Percentiles rank a stretch among this genome's conserved stretches.
phyloP scores from a whole-genome alignment of 345 rosid species.

The Draba incana region DNA sequence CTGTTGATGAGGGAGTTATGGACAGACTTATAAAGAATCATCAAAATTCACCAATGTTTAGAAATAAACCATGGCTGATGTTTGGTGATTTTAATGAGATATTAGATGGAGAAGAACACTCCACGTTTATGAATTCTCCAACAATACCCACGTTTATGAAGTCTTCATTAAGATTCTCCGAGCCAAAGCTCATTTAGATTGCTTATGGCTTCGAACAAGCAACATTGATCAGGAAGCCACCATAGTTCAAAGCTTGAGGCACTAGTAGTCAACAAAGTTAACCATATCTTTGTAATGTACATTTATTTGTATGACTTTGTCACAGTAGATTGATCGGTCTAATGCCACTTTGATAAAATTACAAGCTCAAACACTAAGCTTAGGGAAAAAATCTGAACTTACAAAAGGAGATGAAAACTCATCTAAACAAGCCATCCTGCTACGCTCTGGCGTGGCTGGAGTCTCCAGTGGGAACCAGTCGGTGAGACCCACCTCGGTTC shows the following conservation, averaged over 20 bases:
- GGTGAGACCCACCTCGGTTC: constrained; percentile 66
- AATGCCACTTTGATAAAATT: not conserved
- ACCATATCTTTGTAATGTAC: constrained; percentile 24
- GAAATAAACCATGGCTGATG: too few species aligned
- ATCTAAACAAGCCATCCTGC: constrained; percentile 91
- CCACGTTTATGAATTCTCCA: too few species aligned
- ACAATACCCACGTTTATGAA: too few species aligned
- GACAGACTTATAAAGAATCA: too few species aligned
- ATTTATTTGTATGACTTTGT: constrained; percentile 13
- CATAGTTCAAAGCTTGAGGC: constrained; percentile 34
- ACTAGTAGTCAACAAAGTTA: constrained; percentile 8
- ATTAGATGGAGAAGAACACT: too few species aligned
- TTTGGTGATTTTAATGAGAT: too few species aligned
- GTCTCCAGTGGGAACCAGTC: constrained; percentile 90
- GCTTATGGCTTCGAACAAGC: constrained; percentile 77
- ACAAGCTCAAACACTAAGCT: constrained; percentile 70
- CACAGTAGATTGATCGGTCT: not conserved
- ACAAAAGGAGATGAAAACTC: constrained; percentile 64
- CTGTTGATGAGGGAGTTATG: too few species aligned
- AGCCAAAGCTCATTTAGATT: constrained; percentile 70
- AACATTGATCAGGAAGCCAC: constrained; percentile 61
- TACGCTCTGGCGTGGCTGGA: constrained; percentile 95
- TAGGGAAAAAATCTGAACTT: constrained; percentile 57
- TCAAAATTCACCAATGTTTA: too few species aligned
- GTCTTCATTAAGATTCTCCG: constrained; percentile 58